Conservation (phyloP, 768 basidiomycete species). For the Suillus spraguei region DNA sequence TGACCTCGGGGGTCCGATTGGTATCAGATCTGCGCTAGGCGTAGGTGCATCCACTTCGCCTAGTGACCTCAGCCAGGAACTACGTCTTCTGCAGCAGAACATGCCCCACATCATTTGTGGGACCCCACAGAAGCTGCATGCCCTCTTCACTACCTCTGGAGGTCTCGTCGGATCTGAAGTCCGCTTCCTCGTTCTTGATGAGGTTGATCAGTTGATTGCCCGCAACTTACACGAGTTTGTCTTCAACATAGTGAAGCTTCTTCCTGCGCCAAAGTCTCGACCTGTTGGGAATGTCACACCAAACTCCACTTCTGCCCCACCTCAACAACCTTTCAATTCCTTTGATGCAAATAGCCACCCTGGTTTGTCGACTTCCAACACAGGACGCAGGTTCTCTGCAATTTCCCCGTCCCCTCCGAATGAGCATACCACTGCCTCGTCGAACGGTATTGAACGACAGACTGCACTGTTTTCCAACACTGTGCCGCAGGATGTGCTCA, state of each 20-base stretch:
- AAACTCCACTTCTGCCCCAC: slow-evolving; percentile 32
- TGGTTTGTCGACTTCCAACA: slow-evolving; percentile 36
- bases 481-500: slow-evolving; percentile 96
- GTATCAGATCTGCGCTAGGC: slow-evolving; percentile 87
- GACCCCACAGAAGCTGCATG: slow-evolving; percentile 94
- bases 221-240: slow-evolving; percentile 96
- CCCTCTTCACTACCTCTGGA: slow-evolving; percentile 81
- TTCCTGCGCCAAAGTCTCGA: slow-evolving; percentile 86
- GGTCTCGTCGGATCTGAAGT: slow-evolving; percentile 84
- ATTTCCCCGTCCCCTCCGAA: slow-evolving; percentile 50
- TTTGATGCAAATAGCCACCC: slow-evolving; percentile 46
- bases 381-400: slow-evolving; percentile 61
- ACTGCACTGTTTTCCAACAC: slow-evolving; percentile 98
- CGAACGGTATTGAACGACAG: slow-evolving; percentile 68
- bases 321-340: slow-evolving; percentile 46
- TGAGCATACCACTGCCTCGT: slow-evolving; percentile 35
- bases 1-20: slow-evolving; percentile 91
- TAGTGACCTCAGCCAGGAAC: slow-evolving; percentile 69
- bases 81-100: slow-evolving; percentile 84
- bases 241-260: slow-evolving; percentile 86
- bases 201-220: slow-evolving; percentile 97
- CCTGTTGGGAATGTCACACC: slow-evolving; percentile 41
- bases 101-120: slow-evolving; percentile 96
- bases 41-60: slow-evolving; percentile 73
- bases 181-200: slow-evolving; percentile 92